Evolutionary conservation across 768 basidiomycete genomes (phyloP).

Genomic region (Melanogaster broomeanus): DNA sequence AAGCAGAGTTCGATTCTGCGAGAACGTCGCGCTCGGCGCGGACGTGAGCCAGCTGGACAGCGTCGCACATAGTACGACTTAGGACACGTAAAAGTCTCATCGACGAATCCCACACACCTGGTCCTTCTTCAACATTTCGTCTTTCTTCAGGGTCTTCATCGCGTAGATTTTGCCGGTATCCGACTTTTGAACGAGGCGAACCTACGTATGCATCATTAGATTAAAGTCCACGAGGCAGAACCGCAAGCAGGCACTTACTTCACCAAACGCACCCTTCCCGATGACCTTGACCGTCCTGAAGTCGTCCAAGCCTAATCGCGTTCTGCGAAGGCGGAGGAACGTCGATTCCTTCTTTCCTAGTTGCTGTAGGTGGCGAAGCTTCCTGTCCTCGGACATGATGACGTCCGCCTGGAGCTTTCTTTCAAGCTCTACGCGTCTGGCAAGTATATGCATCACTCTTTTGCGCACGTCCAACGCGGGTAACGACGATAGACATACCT

Average conservation of each 20-base stretch:
- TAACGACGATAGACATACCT: slow-evolving; percentile 57
- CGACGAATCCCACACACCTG: slow-evolving; percentile 56
- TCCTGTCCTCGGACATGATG: slow-evolving; percentile 79
- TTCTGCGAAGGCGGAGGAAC: slow-evolving; percentile 84
- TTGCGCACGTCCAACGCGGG: not conserved
- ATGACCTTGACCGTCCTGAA: slow-evolving; percentile 98
- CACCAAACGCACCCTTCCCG: slow-evolving; percentile 98
- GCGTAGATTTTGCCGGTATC: slow-evolving; percentile 99
- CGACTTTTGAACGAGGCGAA: slow-evolving; percentile 92
- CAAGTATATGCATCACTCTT: slow-evolving; percentile 5
- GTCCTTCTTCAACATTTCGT: slow-evolving; percentile 99
- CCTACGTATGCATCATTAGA: slow-evolving; percentile 36
- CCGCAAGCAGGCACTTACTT: slow-evolving; percentile 51
- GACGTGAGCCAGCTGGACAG: slow-evolving; percentile 86
- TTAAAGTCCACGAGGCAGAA: not conserved
- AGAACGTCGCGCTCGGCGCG: slow-evolving; percentile 96
- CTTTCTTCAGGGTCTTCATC: slow-evolving; percentile 97
- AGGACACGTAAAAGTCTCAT: slow-evolving; percentile 1
- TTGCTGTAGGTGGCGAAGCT: slow-evolving; percentile 78
- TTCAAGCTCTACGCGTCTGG: slow-evolving; percentile 86
- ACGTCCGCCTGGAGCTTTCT: slow-evolving; percentile 71
- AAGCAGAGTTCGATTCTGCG: slow-evolving; percentile 91
- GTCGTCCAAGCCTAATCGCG: slow-evolving; percentile 87
- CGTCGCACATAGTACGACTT: not conserved
- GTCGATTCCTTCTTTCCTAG: slow-evolving; percentile 88